These are phyloP conservation scores for Fusarium algeriense DNA, from an alignment of 2,329 filamentous ascomycete species.

Conservation along the genomic window DNA sequence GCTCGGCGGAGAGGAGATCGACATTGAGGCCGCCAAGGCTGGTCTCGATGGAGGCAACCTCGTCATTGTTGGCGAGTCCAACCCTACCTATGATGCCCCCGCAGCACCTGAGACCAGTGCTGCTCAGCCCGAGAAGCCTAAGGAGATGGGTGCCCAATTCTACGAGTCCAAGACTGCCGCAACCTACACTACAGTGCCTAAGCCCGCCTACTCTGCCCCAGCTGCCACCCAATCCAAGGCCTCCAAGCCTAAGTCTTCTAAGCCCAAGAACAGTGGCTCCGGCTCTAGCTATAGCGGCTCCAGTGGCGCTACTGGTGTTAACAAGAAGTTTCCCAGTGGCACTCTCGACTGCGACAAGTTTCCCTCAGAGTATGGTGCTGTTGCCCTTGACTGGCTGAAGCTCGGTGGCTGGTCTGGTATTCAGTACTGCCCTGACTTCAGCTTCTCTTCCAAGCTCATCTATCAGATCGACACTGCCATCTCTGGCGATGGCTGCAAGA, in stretches of 20 bases:
- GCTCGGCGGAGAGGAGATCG: slow-evolving; percentile 73
- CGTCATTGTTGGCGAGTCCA: slow-evolving; percentile 71
- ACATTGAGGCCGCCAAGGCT: slow-evolving; percentile 72
- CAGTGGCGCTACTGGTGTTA: slow-evolving; percentile 63
- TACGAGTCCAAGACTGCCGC: slow-evolving; percentile 60
- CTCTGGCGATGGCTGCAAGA: slow-evolving; percentile 69
- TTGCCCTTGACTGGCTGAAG: slow-evolving; percentile 75
- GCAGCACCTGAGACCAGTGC: slow-evolving; percentile 55
- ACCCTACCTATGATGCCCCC: slow-evolving; percentile 64
- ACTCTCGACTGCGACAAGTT: slow-evolving; percentile 78
- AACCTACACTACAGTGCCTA: slow-evolving; percentile 47
- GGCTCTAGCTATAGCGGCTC: slow-evolving; percentile 41
- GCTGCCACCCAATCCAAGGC: slow-evolving; percentile 45
- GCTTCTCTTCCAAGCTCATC: slow-evolving; percentile 65
- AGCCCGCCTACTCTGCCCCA: slow-evolving; percentile 29
- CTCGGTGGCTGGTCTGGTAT: slow-evolving; percentile 84
- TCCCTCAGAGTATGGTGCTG: slow-evolving; percentile 83
- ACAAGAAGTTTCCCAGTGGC: slow-evolving; percentile 80
- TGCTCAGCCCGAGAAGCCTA: slow-evolving; percentile 49
- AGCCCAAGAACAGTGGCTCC: slow-evolving; percentile 40
- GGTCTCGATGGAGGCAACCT: slow-evolving; percentile 80
- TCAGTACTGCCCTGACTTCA: slow-evolving; percentile 71
- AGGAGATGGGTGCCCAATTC: slow-evolving; percentile 62
- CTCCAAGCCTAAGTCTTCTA: slow-evolving; percentile 40
- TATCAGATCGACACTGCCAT: slow-evolving; percentile 74